These are phyloP conservation scores for Botrytis fabae DNA, from an alignment of 2,329 filamentous ascomycete species.

Conservation along the genomic window DNA sequence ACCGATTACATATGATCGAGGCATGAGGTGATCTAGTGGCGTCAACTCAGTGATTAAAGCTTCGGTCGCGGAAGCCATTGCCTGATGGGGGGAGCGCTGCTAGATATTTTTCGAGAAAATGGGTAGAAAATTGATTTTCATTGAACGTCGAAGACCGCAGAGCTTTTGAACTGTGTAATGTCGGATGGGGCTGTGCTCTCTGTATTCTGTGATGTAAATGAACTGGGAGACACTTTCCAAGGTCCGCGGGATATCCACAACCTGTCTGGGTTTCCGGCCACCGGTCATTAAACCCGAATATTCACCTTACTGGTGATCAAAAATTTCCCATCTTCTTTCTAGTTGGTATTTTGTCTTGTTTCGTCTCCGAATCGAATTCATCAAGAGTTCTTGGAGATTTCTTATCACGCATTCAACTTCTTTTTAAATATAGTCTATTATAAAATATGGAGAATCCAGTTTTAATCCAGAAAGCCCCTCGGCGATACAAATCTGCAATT, in stretches of 20 bases:
- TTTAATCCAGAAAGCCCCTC: slow-evolving; percentile 7
- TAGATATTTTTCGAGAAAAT: background rate
- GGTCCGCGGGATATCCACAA: background rate
- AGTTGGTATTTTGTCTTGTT: background rate
- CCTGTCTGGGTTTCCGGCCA: background rate
- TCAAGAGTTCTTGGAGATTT: background rate
- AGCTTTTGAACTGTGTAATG: background rate
- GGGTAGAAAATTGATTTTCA: background rate
- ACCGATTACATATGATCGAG: slow-evolving; percentile 16
- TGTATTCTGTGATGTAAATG: background rate
- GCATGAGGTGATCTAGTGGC: slow-evolving; percentile 18
- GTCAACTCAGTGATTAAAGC: slow-evolving; percentile 12
- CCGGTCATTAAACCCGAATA: background rate
- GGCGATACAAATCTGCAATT: slow-evolving; percentile 15
- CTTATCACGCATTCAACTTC: background rate
- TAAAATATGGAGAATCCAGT: slow-evolving; percentile 11
- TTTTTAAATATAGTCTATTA: background rate
- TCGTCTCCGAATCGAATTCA: background rate
- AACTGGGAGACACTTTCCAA: background rate
- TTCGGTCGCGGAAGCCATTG: background rate
- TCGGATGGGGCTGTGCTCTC: background rate
- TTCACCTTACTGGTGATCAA: background rate
- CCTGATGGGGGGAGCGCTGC: no score
- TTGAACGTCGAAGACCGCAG: background rate
- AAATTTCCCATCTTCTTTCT: background rate